Conservation (phyloP, 257 asterid genomes). For the Nicotiana otophora region DNA sequence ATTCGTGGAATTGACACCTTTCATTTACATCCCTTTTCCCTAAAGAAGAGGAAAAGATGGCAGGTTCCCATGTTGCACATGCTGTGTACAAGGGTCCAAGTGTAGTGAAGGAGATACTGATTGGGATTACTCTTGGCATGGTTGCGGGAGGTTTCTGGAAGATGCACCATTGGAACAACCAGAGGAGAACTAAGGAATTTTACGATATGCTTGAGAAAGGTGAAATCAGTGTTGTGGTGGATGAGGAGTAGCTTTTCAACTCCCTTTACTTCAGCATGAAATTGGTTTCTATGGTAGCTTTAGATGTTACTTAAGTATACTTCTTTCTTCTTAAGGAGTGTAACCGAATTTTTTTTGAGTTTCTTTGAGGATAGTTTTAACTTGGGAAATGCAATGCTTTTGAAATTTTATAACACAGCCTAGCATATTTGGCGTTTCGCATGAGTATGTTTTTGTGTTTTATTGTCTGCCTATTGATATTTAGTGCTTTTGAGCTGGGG, state of each 20-base stretch:
- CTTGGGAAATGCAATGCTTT: neutral
- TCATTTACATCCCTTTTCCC: neutral
- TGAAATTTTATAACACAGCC: neutral
- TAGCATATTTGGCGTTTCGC: neutral
- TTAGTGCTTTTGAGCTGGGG: neutral
- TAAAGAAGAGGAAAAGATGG: slow-evolving; percentile 16
- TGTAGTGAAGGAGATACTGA: slow-evolving; percentile 46
- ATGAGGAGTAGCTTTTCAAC: slow-evolving; percentile 36
- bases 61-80: slow-evolving; percentile 30
- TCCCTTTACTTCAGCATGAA: neutral
- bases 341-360: neutral
- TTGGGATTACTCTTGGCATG: slow-evolving; percentile 46
- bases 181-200: slow-evolving; percentile 43
- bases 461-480: neutral
- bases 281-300: neutral
- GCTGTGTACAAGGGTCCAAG: slow-evolving; percentile 57
- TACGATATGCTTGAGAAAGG: slow-evolving; percentile 47
- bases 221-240: slow-evolving; percentile 13
- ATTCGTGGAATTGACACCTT: neutral
- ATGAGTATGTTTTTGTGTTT: neutral
- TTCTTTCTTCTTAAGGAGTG: neutral
- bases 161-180: slow-evolving; percentile 61
- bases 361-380: neutral
- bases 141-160: slow-evolving; percentile 67
- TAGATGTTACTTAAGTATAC: neutral